Evolutionary conservation across 257 asterid species (phyloP).

Genomic region (Verbascum thapsus): DNA sequence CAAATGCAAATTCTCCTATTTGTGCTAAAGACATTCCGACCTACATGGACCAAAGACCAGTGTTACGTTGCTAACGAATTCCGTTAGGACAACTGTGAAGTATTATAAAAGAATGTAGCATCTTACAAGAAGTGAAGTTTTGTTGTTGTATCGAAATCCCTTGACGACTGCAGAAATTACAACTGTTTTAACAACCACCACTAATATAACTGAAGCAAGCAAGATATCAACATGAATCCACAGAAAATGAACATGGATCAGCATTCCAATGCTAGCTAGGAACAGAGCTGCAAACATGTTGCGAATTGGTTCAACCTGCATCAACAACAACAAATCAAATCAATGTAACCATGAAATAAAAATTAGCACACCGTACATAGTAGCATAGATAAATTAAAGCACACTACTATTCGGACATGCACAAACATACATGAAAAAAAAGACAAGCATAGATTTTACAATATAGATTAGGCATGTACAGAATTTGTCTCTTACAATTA

Average conservation of each 20-base stretch:
- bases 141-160: slow-evolving; percentile 96
- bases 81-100: slow-evolving; percentile 19
- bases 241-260: slow-evolving; percentile 94
- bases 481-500: slow-evolving; percentile 7
- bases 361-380: slow-evolving; percentile 3
- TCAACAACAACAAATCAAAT: slow-evolving; percentile 35
- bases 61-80: slow-evolving; percentile 24
- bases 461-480: slow-evolving; percentile 15
- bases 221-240: slow-evolving; percentile 98
- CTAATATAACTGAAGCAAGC: slow-evolving; percentile 97
- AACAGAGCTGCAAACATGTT: slow-evolving; percentile 99
- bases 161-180: slow-evolving; percentile 89
- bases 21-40: slow-evolving; percentile 99
- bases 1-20: slow-evolving; percentile 98
- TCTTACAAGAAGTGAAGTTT: slow-evolving; percentile 85
- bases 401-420: slow-evolving; percentile 1
- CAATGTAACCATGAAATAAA: slow-evolving; percentile 22
- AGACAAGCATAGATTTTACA: neutral
- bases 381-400: neutral
- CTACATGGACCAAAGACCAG: slow-evolving; percentile 40
- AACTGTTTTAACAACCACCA: slow-evolving; percentile 71
- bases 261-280: slow-evolving; percentile 98
- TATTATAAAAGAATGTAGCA: slow-evolving; percentile 30
- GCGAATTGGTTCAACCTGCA: slow-evolving; percentile 96
- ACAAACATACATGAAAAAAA: slow-evolving; percentile 8